Evolutionary conservation across 2,329 filamentous ascomycete species (phyloP), one percentile per base, ranked within the genome.

Genomic region (Sporothrix pallida): DNA sequence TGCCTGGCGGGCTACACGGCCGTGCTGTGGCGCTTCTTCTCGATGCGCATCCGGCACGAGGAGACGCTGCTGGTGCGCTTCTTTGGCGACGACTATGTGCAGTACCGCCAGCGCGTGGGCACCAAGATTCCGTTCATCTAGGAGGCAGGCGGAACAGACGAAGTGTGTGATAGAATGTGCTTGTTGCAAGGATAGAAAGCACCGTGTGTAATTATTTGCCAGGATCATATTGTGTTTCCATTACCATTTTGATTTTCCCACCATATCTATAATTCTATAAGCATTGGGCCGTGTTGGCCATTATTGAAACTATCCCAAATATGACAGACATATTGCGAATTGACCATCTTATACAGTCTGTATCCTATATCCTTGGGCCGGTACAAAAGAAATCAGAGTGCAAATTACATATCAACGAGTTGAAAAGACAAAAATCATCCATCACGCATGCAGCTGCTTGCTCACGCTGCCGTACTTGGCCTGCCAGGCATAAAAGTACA

Each of bases 401-500:
- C 44, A 70, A 44, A 71, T 37, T 23, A 13, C 20, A 44, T 20
- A 26, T 63, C 10, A 46, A 6, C 15, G 31, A 72, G 17, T 52
- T 7, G 31, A 37, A 37, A 37, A 37, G 54, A 2, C 17, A 15
- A 17, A 58, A 65, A n/a, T n/a, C n/a, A n/a, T n/a, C n/a, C n/a
- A n/a, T 26, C 15, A 56, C 52, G 20, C 10, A 4, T 23, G 44
- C 72, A 69, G 9, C 73, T 46, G 74, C 77, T 83, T 85, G 77
- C 88, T 93, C 26, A 95, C 91, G 78, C 91, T 94, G 13, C 96
- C 96, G 80, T 97, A 98, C 84, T 98, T 98, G 72, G 94, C 94
- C 83, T 98, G 95, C 95, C 96, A 99, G 1, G 95, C 95, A 81
- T 98, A 98, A 82, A 98, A 99, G 82, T 99, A 99, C 81, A 97